These are phyloP conservation scores for Trichosporon sp. DNA, from an alignment of 1,284 basidiomycete genomes.

Conservation along the genomic window DNA sequence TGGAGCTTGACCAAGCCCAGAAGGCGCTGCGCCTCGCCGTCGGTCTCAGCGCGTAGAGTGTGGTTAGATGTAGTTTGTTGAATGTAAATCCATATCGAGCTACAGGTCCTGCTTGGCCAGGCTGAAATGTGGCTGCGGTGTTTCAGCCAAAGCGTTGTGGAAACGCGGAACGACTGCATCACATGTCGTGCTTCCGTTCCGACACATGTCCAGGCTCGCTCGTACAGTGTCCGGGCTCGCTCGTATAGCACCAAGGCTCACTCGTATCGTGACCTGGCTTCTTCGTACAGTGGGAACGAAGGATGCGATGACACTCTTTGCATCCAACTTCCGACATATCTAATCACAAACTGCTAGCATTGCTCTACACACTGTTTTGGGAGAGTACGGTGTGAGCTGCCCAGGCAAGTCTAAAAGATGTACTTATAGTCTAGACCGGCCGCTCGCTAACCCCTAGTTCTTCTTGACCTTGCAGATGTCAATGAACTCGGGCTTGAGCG, in stretches of 20 bases:
- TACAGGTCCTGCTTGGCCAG: no score
- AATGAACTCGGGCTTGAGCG: constrained; percentile 93
- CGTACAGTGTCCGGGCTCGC: no score
- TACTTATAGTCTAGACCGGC: neutral
- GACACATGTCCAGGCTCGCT: no score
- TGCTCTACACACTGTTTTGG: neutral
- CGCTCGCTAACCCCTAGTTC: constrained; percentile 14
- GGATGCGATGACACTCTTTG: no score
- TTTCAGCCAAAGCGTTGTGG: no score
- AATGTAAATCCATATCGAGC: neutral
- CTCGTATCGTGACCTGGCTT: no score
- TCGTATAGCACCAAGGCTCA: no score
- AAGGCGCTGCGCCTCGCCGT: constrained; percentile 4
- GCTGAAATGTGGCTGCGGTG: no score
- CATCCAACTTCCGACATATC: neutral
- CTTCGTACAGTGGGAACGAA: no score
- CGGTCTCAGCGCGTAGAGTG: neutral
- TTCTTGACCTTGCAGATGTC: constrained; percentile 74
- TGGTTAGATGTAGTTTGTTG: neutral
- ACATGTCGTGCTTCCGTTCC: no score
- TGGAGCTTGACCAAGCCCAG: neutral
- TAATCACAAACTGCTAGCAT: neutral
- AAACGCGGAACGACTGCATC: no score
- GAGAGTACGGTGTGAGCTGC: neutral
- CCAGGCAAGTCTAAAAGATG: neutral